A percentile compares a stretch with the other conserved stretches of the same genome.
These are phyloP conservation scores for Glomus cerebriforme DNA, from an alignment of 192 early-diverging fungal species.

Conservation along the genomic window DNA sequence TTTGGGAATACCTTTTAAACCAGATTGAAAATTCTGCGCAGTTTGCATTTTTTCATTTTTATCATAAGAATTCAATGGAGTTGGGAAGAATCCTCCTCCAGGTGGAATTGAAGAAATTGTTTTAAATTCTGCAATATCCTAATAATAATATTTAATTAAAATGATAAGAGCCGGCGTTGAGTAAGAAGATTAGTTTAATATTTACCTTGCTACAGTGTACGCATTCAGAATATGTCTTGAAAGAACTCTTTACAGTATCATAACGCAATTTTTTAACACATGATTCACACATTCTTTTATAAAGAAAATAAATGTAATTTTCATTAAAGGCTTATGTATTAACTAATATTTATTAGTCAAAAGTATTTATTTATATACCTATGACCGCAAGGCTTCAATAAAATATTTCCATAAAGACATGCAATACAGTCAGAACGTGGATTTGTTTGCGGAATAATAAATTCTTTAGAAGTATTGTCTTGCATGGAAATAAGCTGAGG, in stretches of 20 bases:
- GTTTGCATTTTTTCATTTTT: neutral
- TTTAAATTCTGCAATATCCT: slow-evolving; percentile 13
- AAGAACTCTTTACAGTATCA: slow-evolving; percentile 18
- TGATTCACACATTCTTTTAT: slow-evolving; percentile 24
- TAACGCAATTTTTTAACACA: slow-evolving; percentile 21
- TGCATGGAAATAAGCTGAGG: neutral
- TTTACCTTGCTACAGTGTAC: slow-evolving; percentile 6
- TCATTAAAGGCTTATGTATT: neutral
- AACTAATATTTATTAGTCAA: neutral
- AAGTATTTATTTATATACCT: slow-evolving; percentile 2
- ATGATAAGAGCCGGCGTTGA: neutral
- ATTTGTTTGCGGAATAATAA: neutral
- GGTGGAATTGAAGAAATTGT: neutral
- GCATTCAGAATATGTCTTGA: slow-evolving; percentile 27
- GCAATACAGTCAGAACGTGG: slow-evolving; percentile 3
- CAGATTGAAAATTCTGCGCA: neutral
- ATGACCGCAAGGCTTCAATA: slow-evolving; percentile 26
- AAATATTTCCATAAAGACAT: slow-evolving; percentile 18
- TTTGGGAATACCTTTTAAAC: neutral
- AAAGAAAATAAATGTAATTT: neutral
- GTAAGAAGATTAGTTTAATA: neutral
- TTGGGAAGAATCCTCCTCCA: neutral
- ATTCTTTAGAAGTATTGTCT: neutral
- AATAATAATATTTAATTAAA: neutral
- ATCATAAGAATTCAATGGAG: neutral